Evolutionary conservation across 1,284 basidiomycete species (phyloP).

Genomic region (Rhodotorula sp.): DNA sequence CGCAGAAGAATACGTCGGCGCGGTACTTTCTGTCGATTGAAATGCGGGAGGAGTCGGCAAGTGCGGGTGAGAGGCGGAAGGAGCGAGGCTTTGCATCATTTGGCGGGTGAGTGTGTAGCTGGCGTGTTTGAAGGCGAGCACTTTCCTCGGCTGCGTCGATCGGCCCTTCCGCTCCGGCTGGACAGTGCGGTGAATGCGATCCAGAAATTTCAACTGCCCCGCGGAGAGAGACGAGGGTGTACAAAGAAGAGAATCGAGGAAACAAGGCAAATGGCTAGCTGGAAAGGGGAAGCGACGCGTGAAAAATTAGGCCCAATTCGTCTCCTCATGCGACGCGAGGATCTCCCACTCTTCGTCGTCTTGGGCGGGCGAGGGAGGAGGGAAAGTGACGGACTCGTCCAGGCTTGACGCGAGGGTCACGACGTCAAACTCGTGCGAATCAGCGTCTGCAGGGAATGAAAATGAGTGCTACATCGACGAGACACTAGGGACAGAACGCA

Average conservation of each 20-base stretch:
- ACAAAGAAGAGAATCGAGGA: not conserved
- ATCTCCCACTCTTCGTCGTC: constrained; percentile 14
- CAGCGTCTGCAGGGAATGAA: not conserved
- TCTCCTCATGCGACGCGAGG: constrained; percentile 3
- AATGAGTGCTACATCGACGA: not conserved
- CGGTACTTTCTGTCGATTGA: constrained; percentile 26
- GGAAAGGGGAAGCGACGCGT: no score
- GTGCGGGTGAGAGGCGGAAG: not conserved
- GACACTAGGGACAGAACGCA: not conserved
- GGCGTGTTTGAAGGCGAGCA: not conserved
- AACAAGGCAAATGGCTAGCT: not conserved
- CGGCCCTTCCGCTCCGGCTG: no score
- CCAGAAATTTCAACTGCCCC: no score
- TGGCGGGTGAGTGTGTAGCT: not conserved
- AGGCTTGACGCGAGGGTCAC: not conserved
- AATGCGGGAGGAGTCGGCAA: constrained; percentile 1
- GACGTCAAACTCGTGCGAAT: constrained; percentile 6
- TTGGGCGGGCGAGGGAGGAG: not conserved
- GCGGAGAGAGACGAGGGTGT: no score
- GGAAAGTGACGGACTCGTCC: not conserved
- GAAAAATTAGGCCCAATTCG: not conserved
- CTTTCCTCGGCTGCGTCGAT: not conserved
- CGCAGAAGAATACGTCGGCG: constrained; percentile 7
- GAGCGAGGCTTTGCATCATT: not conserved
- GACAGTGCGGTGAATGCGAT: no score